Base-by-base conservation (phyloP, 306 rosid species). In the Quercus cerris region DNA sequence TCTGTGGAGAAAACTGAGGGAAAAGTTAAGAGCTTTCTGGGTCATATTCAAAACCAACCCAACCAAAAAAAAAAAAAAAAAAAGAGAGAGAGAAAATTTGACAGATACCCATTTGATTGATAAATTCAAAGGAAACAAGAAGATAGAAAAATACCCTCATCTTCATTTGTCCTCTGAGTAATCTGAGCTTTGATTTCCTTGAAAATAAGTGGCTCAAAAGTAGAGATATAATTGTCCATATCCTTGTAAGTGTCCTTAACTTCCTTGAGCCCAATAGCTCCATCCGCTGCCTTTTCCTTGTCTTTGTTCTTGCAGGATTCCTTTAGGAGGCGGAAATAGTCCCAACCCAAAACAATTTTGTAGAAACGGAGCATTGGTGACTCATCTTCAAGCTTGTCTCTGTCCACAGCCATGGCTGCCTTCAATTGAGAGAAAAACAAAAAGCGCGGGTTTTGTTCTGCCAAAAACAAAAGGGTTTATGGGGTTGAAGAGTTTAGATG, bases 141-240 rank as follows among this genome's bases (percentile, higher is more conserved):
- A 51, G 38, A 1, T 3, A 49, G 28, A 52, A 56, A 6, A 58
- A 51, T 87, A 89, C 97, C 91, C 18, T 88, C 91, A 62, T 88
- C 90, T 7, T 82, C 88, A 23, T 92, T 95, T 54, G 82, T 84
- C 52, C 82, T 82, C 85, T 82, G 78, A 56, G 78, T 75, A 56
- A 94, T 91, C 81, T 94, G 97, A 28, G 98, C 85, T 84, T 90
- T 94, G 73, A 92, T 89, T 86, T 94, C 98, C 81, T 91, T 95
- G 28, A 92, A 91, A 15, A 94, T 38, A 66, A 94, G 94, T n/a
- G 97, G 98, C 82, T 91, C 97, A 56, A 87, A 94, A 5, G 98
- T 92, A 35, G 92, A 86, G 81, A 86, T 83, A 79, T 94, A 94
- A 70, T 94, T 97, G 77, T 90, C 92, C 61, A 90, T 86, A 18